Base-by-base conservation (phyloP, 306 rosid genomes). In the Citrullus mucosospermus region DNA sequence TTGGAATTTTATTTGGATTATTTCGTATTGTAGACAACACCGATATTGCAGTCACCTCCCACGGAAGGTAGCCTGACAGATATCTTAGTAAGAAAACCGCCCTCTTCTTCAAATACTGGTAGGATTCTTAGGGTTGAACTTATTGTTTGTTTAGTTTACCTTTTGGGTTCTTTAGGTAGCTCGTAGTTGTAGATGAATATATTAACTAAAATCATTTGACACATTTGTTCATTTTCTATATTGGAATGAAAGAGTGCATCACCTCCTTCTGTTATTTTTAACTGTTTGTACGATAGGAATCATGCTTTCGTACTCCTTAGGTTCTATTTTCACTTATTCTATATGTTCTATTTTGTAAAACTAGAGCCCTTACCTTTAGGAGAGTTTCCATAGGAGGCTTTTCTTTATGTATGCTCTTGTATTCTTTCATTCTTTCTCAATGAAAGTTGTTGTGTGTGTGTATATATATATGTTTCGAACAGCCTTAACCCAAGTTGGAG, bases 11-110 rank as follows among this genome's bases (percentile, higher is more conserved):
- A 16, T 28, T 69, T 80, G 39, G 63, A 57, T 62, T 20, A 1
- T 68, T 44, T 65, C 16, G 60, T 18, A 43, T 82, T 79, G 85
- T 78, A 92, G 99, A 91, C 96, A 59, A 83, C 92, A 78, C 99
- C 98, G 9, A 89, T 91, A 50, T 73, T 92, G 85, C 93, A 91
- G 43, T 80, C 96, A 39, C 93, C 93, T 20, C 93, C 89, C 43
- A 56, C 87, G 25, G 98, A 92, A 87, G 81, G 96, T 76, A 88
- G 91, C 79, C 85, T 96, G 84, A 90, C 97, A 38, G 98, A 96
- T 83, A 92, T 92, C 88, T 83, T 96, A 78, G 96, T 96, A 73
- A 90, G 91, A 87, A 92, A 90, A 71, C 86, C 97, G 68, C 82
- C 91, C 1, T 90, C 97, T 36, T 91, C 97, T 36, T 83, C 90